These are phyloP conservation scores for Rubroshorea leprosula DNA, from an alignment of 345 rosid genomes.

Conservation along the genomic window DNA sequence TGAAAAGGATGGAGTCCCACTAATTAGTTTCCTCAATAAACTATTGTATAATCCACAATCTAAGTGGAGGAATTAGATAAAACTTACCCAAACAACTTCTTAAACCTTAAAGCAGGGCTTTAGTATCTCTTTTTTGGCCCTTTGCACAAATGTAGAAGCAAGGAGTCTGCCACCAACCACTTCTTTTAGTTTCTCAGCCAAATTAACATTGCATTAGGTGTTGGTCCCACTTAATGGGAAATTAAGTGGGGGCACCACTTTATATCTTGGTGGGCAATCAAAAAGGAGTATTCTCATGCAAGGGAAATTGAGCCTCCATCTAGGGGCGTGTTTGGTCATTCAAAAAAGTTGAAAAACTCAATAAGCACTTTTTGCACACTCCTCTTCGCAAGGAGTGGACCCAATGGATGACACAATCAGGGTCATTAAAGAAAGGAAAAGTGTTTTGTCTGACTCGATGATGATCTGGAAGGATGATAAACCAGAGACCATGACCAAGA, in stretches of 20 bases:
- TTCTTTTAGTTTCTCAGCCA: constrained; percentile 9
- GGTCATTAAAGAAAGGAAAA: constrained; percentile 22
- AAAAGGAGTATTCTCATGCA: neutral
- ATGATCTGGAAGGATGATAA: constrained; percentile 35
- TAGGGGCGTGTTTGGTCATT: constrained; percentile 20
- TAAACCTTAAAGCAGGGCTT: constrained; percentile 12
- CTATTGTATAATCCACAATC: constrained; percentile 1
- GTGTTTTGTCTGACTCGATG: constrained; percentile 48
- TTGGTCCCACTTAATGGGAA: constrained; percentile 20
- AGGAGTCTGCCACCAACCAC: constrained; percentile 2
- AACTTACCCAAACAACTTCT: neutral
- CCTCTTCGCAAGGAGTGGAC: constrained; percentile 6
- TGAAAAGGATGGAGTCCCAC: constrained; percentile 17
- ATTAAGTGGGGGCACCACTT: constrained; percentile 6
- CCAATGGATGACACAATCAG: constrained; percentile 31
- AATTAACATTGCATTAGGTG: constrained; percentile 3
- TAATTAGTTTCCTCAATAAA: constrained; percentile 3
- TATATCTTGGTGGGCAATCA: constrained; percentile 24
- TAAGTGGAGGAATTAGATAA: neutral
- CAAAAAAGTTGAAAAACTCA: constrained; percentile 14
- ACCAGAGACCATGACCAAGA: constrained; percentile 13
- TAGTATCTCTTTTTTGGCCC: neutral
- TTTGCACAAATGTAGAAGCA: constrained; percentile 5
- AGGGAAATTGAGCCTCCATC: constrained; percentile 14
- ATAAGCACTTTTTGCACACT: constrained; percentile 20